phyloP scores from a whole-genome alignment of 2,329 filamentous ascomycete genomes.

The Cryphonectria nitschkei region DNA sequence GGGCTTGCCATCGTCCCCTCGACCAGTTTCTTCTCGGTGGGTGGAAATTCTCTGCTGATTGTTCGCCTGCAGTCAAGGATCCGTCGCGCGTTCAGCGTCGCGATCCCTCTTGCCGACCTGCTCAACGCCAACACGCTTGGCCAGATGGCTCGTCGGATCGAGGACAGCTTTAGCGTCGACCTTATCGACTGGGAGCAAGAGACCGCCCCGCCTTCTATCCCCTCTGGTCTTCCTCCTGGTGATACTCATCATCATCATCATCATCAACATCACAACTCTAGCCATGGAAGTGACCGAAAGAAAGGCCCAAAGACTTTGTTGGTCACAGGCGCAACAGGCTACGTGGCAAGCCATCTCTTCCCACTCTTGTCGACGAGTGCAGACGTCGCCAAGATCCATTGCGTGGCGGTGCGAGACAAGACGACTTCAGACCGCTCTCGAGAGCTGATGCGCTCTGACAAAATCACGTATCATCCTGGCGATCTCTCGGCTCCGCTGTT shows the following conservation, averaged over 20 bases:
- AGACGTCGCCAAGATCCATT: conserved; percentile 44
- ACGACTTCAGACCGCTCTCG: background rate
- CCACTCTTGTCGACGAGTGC: conserved; percentile 38
- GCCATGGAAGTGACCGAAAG: conserved; percentile 31
- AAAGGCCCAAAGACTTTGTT: conserved; percentile 29
- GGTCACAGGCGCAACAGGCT: conserved; percentile 46
- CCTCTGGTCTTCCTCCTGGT: background rate
- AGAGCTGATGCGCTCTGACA: conserved; percentile 9
- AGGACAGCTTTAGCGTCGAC: conserved; percentile 23
- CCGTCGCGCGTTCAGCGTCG: conserved; percentile 36
- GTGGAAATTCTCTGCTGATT: conserved; percentile 47
- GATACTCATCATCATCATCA: background rate
- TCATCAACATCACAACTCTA: too few species aligned
- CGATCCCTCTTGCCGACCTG: conserved; percentile 40
- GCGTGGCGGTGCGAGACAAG: conserved; percentile 43
- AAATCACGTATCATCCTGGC: conserved; percentile 28
- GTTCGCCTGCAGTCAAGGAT: conserved; percentile 44
- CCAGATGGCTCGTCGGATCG: conserved; percentile 42
- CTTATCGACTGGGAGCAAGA: conserved; percentile 9
- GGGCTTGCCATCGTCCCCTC: conserved; percentile 29
- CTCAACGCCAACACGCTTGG: conserved; percentile 43
- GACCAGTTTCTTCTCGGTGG: conserved; percentile 47
- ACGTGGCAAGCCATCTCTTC: conserved; percentile 45
- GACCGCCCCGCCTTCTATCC: conserved; percentile 12
- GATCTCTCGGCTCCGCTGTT: conserved; percentile 36